Percentiles rank a stretch among this genome's conserved stretches.
Conservation (phyloP, 2,329 filamentous ascomycete genomes). For the Hypoxylon sp. region DNA sequence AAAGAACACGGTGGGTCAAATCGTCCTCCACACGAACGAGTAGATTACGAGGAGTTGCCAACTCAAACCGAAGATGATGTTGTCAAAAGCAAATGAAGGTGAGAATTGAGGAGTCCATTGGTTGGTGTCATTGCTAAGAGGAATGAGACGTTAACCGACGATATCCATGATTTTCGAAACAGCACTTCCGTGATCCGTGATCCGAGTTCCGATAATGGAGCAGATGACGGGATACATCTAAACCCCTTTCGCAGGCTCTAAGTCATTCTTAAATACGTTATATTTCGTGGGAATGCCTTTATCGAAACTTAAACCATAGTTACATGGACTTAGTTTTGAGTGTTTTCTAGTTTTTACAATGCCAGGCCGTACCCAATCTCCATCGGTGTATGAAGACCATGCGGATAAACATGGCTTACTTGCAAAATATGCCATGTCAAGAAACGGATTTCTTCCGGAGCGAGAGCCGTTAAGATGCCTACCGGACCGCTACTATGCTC, state of each 20-base stretch:
- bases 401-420: conserved; percentile 45
- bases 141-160: background rate
- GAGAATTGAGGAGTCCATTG: background rate
- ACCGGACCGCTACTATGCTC: conserved; percentile 72
- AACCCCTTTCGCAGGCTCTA: conserved; percentile 11
- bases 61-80: background rate
- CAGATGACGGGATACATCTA: background rate
- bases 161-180: conserved; percentile 3
- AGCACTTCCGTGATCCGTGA: conserved; percentile 36
- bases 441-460: conserved; percentile 73
- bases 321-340: background rate
- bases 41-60: background rate
- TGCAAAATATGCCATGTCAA: conserved; percentile 66
- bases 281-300: background rate
- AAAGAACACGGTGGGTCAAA: background rate
- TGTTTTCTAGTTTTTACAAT: conserved; percentile 8
- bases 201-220: conserved; percentile 35
- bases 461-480: conserved; percentile 70
- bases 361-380: conserved; percentile 26
- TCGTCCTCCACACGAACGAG: background rate
- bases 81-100: background rate
- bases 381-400: background rate
- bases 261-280: conserved; percentile 14
- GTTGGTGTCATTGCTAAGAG: background rate
- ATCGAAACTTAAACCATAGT: background rate